These are phyloP conservation scores for Tribonema minus DNA, from an alignment of 108 stramenopile species.

Conservation along the genomic window DNA sequence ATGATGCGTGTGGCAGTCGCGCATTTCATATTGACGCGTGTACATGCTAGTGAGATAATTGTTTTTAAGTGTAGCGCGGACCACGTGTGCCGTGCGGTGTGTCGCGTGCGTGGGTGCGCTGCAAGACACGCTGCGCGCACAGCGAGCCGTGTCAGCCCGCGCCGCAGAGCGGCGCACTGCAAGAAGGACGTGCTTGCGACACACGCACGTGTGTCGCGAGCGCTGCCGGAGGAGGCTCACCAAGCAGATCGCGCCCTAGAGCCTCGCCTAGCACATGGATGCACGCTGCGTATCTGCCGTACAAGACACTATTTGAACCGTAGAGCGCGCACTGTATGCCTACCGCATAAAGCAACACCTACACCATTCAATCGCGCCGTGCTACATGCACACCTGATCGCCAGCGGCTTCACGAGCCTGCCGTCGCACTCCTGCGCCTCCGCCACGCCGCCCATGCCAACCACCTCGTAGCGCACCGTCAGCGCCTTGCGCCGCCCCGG, in stretches of 20 bases:
- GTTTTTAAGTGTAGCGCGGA: no score
- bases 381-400: constrained; percentile 24
- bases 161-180: no score
- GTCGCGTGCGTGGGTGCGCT: no score
- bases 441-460: constrained; percentile 23
- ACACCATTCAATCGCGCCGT: not conserved
- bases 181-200: no score
- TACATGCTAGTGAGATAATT: no score
- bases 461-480: constrained; percentile 41
- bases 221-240: no score
- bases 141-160: no score
- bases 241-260: not conserved
- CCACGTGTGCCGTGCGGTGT: no score
- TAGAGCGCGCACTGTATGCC: not conserved
- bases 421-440: constrained; percentile 27
- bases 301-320: not conserved
- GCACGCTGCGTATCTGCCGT: not conserved
- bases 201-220: no score
- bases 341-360: not conserved
- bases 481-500: constrained; percentile 38
- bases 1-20: no score
- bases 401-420: constrained; percentile 16
- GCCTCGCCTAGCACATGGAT: not conserved
- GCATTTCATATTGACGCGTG: no score
- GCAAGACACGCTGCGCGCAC: no score